Percentiles rank a stretch among this genome's conserved stretches.
Evolutionary conservation across 2,329 filamentous ascomycete species (phyloP).

Genomic region (Coleophoma eucalyptorum): DNA sequence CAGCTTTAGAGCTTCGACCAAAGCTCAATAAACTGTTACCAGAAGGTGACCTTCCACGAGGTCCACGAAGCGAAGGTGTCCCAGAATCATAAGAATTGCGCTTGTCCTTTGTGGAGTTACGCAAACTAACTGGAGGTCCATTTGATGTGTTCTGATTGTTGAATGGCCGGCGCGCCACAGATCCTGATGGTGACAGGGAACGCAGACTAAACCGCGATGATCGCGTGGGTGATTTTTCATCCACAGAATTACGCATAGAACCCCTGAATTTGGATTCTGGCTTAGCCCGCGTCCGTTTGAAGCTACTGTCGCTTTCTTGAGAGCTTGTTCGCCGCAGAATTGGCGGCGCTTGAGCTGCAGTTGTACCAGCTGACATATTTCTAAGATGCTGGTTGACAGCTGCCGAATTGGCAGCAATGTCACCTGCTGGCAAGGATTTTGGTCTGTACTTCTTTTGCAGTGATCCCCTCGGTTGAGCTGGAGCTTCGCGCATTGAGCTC

Average conservation of each 20-base stretch:
- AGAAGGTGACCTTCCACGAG: conserved; percentile 11
- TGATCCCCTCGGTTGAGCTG: conserved; percentile 18
- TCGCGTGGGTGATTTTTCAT: conserved; percentile 28
- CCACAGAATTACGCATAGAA: conserved; percentile 60
- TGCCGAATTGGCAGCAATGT: conserved; percentile 11
- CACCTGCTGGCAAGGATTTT: conserved; percentile 14
- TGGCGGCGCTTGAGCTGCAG: conserved; percentile 16
- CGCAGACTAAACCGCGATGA: conserved; percentile 67
- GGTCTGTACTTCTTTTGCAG: conserved; percentile 32
- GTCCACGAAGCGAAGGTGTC: conserved; percentile 14
- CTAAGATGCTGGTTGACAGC: conserved; percentile 16
- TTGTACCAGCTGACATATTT: conserved; percentile 16
- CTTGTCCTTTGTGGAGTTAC: background rate
- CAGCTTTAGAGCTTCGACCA: conserved; percentile 14
- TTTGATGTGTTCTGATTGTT: conserved; percentile 31
- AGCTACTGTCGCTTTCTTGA: conserved; percentile 76
- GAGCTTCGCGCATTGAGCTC: conserved; percentile 17
- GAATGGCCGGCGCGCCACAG: conserved; percentile 37
- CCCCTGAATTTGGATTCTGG: conserved; percentile 59
- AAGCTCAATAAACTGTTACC: conserved; percentile 13
- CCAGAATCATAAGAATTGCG: conserved; percentile 39
- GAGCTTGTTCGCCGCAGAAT: conserved; percentile 51
- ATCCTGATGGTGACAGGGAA: conserved; percentile 64
- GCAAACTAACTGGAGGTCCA: conserved; percentile 23
- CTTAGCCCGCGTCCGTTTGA: conserved; percentile 59